Base-by-base conservation (phyloP, 2,329 filamentous ascomycete genomes). In the Alternaria longipes region DNA sequence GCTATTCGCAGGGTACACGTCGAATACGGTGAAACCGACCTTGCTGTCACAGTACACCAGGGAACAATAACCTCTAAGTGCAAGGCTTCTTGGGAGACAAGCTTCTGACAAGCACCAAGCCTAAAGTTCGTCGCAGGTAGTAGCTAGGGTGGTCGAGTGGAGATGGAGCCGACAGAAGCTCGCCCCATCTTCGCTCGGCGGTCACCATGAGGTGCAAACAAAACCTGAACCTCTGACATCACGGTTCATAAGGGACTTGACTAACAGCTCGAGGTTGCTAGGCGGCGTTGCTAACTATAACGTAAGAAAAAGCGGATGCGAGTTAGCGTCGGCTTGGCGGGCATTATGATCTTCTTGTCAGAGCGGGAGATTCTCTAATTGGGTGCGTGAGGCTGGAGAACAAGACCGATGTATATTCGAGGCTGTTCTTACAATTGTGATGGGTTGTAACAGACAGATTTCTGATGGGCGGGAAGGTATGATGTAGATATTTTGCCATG, bases 281-380 rank as follows among this genome's bases (percentile, higher is more conserved):
- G 32, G 32, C 32, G 32, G 32, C 14, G 32, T 36, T 36, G 32
- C 32, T 41, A 53, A 52, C 46, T 42, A 60, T 60, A 60, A 60
- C 58, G 58, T 60, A 60, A 60, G 12, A 47, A 57, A 53, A 60
- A 52, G 54, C 22, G 41, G 12, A 47, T 53, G 53, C 47, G 58
- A 52, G 47, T 32, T 22, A 60, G 54, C 41, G 32, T 20, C 41
- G 26, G 41, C 58, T 56, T 46, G 44, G 56, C 44, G 22, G 22
- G 34, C n/a, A 14, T 26, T 16, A 18, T 49, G 14, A 36, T 16
- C 32, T 36, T 6, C 20, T 9, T 26, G 6, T 32, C 38, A 30
- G 46, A 18, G 4, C 32, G 1, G 20, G 32, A 22, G 20, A n/a
- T 24, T 16, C 32, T 50, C 8, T n/a, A 14, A 50, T 36, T 8